Evolutionary conservation across 2,329 filamentous ascomycete species (phyloP).

Genomic region (Alternaria longipes): DNA sequence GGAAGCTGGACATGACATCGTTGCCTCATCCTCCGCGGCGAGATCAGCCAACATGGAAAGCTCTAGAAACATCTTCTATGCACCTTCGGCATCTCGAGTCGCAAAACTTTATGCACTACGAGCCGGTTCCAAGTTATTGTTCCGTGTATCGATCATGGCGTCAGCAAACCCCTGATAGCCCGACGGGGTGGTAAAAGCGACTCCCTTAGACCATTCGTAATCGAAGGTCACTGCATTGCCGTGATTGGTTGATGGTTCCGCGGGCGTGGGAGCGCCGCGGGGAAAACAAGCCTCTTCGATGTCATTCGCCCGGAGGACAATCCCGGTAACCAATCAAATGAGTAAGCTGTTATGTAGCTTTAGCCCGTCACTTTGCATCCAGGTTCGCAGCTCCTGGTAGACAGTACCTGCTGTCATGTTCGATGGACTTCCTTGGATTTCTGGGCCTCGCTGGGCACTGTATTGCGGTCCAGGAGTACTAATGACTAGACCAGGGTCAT

Average conservation of each 20-base stretch:
- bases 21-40: neutral
- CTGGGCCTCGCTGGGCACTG: neutral
- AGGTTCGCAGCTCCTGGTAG: slow-evolving; percentile 28
- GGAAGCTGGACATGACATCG: slow-evolving; percentile 1
- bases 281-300: neutral
- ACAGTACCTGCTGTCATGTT: slow-evolving; percentile 9
- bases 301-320: neutral
- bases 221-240: neutral
- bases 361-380: slow-evolving; percentile 29
- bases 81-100: neutral
- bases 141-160: neutral
- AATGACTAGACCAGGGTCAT: neutral
- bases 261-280: neutral
- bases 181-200: slow-evolving; percentile 1
- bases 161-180: slow-evolving; percentile 3
- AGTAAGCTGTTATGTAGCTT: slow-evolving; percentile 24
- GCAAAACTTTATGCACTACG: neutral
- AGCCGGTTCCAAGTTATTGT: slow-evolving; percentile 8
- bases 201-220: neutral
- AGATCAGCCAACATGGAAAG: neutral
- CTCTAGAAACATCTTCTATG: neutral
- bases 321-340: slow-evolving; percentile 17
- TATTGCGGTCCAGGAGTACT: neutral
- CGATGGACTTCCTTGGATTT: slow-evolving; percentile 1
- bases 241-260: slow-evolving; percentile 3